Percentiles rank a stretch among this genome's conserved stretches.
These are phyloP conservation scores for Logfia minima DNA, from an alignment of 129 eudicot genomes.

Conservation along the genomic window DNA sequence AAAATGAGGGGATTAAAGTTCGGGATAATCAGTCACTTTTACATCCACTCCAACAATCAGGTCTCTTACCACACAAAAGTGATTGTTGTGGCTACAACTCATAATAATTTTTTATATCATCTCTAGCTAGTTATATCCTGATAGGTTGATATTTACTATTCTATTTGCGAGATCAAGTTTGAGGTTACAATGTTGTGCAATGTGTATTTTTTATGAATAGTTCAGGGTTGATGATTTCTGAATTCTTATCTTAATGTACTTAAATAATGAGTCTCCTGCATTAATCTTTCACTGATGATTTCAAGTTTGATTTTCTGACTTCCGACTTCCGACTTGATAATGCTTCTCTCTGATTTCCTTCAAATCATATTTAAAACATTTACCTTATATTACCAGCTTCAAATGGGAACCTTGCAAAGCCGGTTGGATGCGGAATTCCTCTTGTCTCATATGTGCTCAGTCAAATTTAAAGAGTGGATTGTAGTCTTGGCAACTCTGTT, in stretches of 20 bases:
- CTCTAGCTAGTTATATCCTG: neutral
- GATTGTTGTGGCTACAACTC: neutral
- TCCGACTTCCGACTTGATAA: conserved; percentile 2
- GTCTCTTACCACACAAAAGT: neutral
- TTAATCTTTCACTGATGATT: conserved; percentile 10
- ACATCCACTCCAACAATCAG: neutral
- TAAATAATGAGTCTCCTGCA: neutral
- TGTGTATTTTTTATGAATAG: neutral
- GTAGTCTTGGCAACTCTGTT: conserved; percentile 95
- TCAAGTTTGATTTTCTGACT: conserved; percentile 2
- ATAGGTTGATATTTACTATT: conserved; percentile 4
- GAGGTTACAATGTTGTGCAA: conserved; percentile 2
- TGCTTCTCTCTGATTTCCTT: neutral
- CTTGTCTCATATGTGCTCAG: conserved; percentile 97
- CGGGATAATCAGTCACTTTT: neutral
- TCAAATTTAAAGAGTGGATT: conserved; percentile 98
- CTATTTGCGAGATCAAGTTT: conserved; percentile 11
- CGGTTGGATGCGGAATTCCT: conserved; percentile 99
- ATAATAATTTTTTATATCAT: neutral
- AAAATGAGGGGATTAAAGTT: conserved; percentile 1
- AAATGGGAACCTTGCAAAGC: conserved; percentile 90
- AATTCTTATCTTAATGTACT: neutral
- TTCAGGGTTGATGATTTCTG: conserved; percentile 8
- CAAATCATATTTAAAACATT: neutral
- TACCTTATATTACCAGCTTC: conserved; percentile 52